These are phyloP conservation scores for Geotrichum macrosporum DNA, from an alignment of 1,139 yeast species.

Conservation along the genomic window DNA sequence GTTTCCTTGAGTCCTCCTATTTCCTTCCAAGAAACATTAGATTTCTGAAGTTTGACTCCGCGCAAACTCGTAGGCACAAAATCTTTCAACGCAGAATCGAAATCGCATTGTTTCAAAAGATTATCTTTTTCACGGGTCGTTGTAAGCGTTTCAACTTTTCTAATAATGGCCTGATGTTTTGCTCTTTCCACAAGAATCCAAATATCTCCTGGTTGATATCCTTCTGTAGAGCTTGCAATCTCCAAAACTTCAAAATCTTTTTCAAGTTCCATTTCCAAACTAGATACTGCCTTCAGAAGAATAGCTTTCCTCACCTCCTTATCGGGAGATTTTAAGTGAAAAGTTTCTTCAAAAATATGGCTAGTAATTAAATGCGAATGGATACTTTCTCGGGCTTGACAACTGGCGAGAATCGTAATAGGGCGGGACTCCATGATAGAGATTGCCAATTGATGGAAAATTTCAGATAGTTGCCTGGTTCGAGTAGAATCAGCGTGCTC, in stretches of 20 bases:
- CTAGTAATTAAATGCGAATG: conserved; percentile 60
- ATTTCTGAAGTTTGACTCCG: conserved; percentile 81
- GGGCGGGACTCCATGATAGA: conserved; percentile 44
- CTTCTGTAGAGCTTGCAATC: conserved; percentile 75
- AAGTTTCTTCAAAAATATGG: conserved; percentile 64
- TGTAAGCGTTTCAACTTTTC: conserved; percentile 23
- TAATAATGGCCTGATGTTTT: conserved; percentile 47
- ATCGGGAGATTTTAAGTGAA: conserved; percentile 64
- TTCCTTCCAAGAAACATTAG: conserved; percentile 73
- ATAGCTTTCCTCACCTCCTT: conserved; percentile 56
- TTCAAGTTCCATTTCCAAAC: conserved; percentile 36
- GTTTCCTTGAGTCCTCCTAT: conserved; percentile 85
- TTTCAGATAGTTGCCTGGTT: conserved; percentile 56
- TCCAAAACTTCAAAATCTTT: conserved; percentile 58
- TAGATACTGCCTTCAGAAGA: conserved; percentile 45
- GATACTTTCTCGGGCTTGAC: conserved; percentile 61
- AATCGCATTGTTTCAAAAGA: conserved; percentile 36
- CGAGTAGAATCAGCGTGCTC: conserved; percentile 64
- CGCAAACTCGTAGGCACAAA: conserved; percentile 78
- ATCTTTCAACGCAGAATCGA: conserved; percentile 57
- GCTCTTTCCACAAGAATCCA: conserved; percentile 69
- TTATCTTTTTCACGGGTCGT: conserved; percentile 15
- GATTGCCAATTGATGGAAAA: conserved; percentile 41
- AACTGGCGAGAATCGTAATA: conserved; percentile 53
- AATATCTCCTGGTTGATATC: conserved; percentile 80